Conservation (phyloP, 2,329 filamentous ascomycete genomes). For the Trichoderma endophyticum region DNA sequence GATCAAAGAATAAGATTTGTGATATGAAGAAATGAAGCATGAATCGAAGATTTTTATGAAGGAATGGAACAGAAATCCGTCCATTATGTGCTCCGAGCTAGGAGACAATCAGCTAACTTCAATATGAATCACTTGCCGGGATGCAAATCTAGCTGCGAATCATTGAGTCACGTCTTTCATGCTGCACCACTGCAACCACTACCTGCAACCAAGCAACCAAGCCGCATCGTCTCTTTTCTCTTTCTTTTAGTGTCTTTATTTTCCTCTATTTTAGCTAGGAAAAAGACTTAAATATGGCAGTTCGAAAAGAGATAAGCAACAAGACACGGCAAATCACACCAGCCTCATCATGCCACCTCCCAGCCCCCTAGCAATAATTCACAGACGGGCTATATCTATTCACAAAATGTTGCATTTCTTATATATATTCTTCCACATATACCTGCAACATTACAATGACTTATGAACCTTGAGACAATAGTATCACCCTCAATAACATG, state of each 20-base stretch:
- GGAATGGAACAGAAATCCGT: too few species aligned
- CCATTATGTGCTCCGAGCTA: background rate
- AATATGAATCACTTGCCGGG: background rate
- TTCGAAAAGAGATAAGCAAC: background rate
- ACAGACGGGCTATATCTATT: background rate
- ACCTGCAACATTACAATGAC: background rate
- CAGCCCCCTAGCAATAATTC: background rate
- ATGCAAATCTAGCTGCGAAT: background rate
- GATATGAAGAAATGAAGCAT: background rate
- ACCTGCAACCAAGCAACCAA: background rate
- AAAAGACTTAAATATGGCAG: background rate
- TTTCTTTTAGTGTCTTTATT: background rate
- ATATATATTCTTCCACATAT: background rate
- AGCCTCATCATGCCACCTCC: background rate
- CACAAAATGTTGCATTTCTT: background rate
- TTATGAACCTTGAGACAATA: background rate
- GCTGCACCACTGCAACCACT: background rate
- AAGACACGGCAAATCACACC: background rate
- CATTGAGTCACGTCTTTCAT: background rate
- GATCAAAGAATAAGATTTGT: background rate
- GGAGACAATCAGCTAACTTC: background rate
- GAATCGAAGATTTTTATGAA: background rate
- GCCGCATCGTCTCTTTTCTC: background rate
- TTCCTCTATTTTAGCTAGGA: background rate
- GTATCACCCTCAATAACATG: background rate